phyloP scores from a whole-genome alignment of 83 land plant genomes.

The Picea abies region DNA sequence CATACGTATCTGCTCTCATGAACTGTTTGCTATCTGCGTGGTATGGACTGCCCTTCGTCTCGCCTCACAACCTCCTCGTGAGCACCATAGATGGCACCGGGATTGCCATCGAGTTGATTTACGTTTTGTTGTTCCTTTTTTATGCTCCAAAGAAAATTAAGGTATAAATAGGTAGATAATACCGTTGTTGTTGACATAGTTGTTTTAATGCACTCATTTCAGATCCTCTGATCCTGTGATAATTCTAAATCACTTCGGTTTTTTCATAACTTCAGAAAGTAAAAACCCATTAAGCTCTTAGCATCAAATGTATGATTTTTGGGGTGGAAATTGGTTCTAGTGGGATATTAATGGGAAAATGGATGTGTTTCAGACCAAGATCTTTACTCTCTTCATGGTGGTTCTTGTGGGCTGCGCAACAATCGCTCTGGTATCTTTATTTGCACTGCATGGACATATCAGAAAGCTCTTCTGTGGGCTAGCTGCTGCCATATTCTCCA shows the following conservation, averaged over 20 bases:
- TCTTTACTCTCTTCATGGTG: constrained; percentile 23
- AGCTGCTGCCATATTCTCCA: constrained; percentile 62
- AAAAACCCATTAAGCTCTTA: no score
- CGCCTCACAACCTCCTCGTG: constrained; percentile 49
- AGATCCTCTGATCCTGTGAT: no score
- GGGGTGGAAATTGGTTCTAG: not conserved
- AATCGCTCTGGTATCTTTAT: constrained; percentile 41
- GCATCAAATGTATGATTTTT: no score
- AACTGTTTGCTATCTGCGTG: constrained; percentile 74
- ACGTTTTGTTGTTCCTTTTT: constrained; percentile 24
- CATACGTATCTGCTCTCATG: constrained; percentile 58
- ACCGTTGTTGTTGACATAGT: not conserved
- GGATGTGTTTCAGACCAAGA: constrained; percentile 12
- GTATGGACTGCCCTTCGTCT: constrained; percentile 65
- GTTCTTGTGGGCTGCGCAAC: constrained; percentile 30
- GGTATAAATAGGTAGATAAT: not conserved
- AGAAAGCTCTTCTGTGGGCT: constrained; percentile 58
- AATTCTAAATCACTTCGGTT: no score
- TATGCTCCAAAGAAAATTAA: not conserved
- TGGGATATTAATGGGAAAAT: not conserved
- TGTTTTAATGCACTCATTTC: no score
- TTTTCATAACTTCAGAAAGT: no score
- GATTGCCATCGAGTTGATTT: constrained; percentile 41
- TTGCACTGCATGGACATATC: constrained; percentile 44
- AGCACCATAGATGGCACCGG: constrained; percentile 64